These are phyloP conservation scores for Parafenestella ontariensis DNA, from an alignment of 2,329 filamentous ascomycete genomes.

Conservation along the genomic window DNA sequence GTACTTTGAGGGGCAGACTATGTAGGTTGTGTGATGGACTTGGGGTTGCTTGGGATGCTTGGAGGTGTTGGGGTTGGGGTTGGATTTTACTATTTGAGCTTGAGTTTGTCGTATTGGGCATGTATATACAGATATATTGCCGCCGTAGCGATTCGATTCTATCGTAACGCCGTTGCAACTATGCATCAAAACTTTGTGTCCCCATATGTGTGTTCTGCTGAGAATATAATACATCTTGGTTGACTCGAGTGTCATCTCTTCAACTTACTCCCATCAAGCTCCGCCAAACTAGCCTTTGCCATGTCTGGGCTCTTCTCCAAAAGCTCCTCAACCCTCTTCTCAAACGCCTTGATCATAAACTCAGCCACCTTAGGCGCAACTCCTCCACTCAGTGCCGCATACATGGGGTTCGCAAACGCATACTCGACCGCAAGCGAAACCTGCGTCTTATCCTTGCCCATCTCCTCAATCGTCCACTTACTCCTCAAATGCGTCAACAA, in stretches of 20 bases:
- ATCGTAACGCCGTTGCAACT: background rate
- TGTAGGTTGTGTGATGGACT: conserved; percentile 16
- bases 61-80: background rate
- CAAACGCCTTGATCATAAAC: conserved; percentile 93
- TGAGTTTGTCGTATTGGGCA: no score
- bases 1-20: conserved; percentile 63
- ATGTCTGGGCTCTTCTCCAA: conserved; percentile 35
- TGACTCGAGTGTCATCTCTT: conserved; percentile 8
- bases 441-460: conserved; percentile 65
- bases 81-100: no score
- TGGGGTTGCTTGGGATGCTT: no score
- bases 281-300: conserved; percentile 29
- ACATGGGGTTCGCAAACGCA: conserved; percentile 87
- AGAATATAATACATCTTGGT: background rate
- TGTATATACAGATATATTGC: background rate
- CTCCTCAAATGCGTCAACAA: conserved; percentile 75
- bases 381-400: conserved; percentile 79
- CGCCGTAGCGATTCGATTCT: background rate
- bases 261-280: conserved; percentile 35
- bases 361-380: conserved; percentile 84
- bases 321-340: conserved; percentile 73
- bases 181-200: background rate
- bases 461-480: conserved; percentile 67
- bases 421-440: conserved; percentile 81
- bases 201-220: background rate